Evolutionary conservation across 1,139 yeast genomes (phyloP).

Genomic region (Pichia sp.): DNA sequence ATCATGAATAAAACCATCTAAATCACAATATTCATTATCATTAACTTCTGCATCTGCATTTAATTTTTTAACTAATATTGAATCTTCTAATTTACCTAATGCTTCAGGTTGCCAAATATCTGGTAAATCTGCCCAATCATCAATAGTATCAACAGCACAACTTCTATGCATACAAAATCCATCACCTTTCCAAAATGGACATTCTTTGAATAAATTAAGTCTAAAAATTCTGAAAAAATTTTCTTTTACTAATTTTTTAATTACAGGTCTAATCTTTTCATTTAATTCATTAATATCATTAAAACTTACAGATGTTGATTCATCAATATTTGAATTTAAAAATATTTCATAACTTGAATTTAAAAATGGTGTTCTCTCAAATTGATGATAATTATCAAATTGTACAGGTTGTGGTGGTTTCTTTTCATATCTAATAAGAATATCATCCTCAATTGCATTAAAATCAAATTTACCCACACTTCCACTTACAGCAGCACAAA

Average conservation of each 20-base stretch:
- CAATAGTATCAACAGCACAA: slow-evolving; percentile 78
- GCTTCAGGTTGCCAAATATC: slow-evolving; percentile 69
- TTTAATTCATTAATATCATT: slow-evolving; percentile 49
- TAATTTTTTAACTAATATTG: slow-evolving; percentile 23
- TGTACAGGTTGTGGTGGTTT: slow-evolving; percentile 22
- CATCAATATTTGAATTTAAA: slow-evolving; percentile 20
- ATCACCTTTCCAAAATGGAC: slow-evolving; percentile 82
- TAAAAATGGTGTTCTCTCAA: slow-evolving; percentile 26
- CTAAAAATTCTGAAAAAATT: slow-evolving; percentile 84
- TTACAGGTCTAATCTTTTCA: slow-evolving; percentile 42
- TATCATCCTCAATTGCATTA: slow-evolving; percentile 10
- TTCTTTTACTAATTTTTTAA: slow-evolving; percentile 52
- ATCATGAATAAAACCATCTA: slow-evolving; percentile 31
- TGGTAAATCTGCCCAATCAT: slow-evolving; percentile 61
- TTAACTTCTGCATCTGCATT: slow-evolving; percentile 16
- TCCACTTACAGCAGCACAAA: background rate
- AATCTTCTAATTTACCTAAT: slow-evolving; percentile 53
- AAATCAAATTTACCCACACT: background rate
- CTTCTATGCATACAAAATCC: slow-evolving; percentile 86
- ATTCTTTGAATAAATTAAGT: slow-evolving; percentile 75
- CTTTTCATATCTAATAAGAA: slow-evolving; percentile 18
- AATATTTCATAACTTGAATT: slow-evolving; percentile 21
- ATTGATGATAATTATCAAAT: slow-evolving; percentile 26
- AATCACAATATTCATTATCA: slow-evolving; percentile 41
- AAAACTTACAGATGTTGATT: slow-evolving; percentile 42